phyloP scores from a whole-genome alignment of 768 basidiomycete genomes.

The Lactarius pseudohatsudake region DNA sequence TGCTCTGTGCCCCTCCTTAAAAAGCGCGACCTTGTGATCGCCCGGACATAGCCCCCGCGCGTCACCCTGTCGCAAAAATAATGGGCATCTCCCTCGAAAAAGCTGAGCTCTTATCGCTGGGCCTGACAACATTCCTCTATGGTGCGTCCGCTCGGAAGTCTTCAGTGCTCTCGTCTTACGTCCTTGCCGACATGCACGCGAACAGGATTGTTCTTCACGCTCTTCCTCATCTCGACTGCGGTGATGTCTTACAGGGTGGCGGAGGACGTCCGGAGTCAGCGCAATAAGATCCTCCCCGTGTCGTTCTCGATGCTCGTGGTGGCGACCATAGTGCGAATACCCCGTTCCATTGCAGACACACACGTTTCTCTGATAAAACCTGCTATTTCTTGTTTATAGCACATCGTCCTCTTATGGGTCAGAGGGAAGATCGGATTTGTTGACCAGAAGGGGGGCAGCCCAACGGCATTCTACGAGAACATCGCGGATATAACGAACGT shows the following conservation, averaged over 20 bases:
- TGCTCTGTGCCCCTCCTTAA: not conserved
- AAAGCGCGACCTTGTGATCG: not conserved
- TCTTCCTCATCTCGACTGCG: not conserved
- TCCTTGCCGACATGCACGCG: not conserved
- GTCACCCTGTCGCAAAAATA: not conserved
- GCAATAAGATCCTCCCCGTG: not conserved
- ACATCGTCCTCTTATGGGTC: conserved; percentile 1
- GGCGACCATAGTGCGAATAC: not conserved
- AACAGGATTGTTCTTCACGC: conserved; percentile 4
- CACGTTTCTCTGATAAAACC: not conserved
- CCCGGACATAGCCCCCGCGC: not conserved
- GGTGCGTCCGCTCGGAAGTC: not conserved
- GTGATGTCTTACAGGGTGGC: not conserved
- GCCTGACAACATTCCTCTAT: conserved; percentile 7
- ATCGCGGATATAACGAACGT: not conserved
- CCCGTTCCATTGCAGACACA: not conserved
- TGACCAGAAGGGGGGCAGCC: not conserved
- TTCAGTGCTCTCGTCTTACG: not conserved
- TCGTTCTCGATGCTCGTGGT: conserved; percentile 6
- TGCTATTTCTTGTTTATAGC: not conserved
- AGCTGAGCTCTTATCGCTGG: conserved; percentile 5
- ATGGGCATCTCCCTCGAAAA: conserved; percentile 9
- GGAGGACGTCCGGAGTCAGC: not conserved
- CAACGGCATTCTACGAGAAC: not conserved
- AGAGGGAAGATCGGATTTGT: not conserved